Conservation (phyloP, 345 rosid species). For the Acer negundo region DNA sequence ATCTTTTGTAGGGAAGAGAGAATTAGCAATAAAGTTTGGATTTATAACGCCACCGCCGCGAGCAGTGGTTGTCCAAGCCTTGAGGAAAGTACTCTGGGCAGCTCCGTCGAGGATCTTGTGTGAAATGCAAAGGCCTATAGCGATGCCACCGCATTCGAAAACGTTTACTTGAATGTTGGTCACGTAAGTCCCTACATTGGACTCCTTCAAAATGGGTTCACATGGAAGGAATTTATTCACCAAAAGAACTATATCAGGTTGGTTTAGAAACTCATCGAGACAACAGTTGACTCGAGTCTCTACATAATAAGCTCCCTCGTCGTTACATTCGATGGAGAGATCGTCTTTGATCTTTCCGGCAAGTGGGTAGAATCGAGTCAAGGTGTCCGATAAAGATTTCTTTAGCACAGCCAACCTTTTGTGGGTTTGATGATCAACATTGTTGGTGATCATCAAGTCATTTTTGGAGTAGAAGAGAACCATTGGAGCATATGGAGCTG, state of each 20-base stretch:
- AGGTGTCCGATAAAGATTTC: conserved; percentile 36
- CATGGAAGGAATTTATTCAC: conserved; percentile 34
- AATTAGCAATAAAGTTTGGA: conserved; percentile 31
- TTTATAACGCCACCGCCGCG: neutral
- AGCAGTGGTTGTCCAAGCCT: conserved; percentile 33
- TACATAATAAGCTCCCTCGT: conserved; percentile 29
- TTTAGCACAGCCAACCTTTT: conserved; percentile 21
- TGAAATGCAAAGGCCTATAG: conserved; percentile 39
- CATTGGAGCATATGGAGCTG: conserved; percentile 28
- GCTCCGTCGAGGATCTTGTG: conserved; percentile 46
- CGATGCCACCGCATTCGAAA: conserved; percentile 42
- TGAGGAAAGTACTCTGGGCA: conserved; percentile 30
- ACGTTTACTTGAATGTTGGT: conserved; percentile 42
- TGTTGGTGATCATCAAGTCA: neutral
- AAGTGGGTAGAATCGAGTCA: conserved; percentile 38
- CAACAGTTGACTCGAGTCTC: conserved; percentile 27
- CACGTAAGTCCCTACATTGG: conserved; percentile 24
- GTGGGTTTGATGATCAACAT: neutral
- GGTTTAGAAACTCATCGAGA: conserved; percentile 17
- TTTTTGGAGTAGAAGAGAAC: conserved; percentile 34
- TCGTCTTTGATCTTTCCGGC: conserved; percentile 37
- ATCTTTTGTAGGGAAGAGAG: conserved; percentile 42
- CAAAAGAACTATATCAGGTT: conserved; percentile 22
- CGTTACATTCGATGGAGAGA: conserved; percentile 34
- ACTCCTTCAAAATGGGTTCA: conserved; percentile 16